A percentile compares a stretch with the other conserved stretches of the same genome.
Evolutionary conservation across 306 rosid genomes (phyloP).

Genomic region (Cucurbita maxima): DNA sequence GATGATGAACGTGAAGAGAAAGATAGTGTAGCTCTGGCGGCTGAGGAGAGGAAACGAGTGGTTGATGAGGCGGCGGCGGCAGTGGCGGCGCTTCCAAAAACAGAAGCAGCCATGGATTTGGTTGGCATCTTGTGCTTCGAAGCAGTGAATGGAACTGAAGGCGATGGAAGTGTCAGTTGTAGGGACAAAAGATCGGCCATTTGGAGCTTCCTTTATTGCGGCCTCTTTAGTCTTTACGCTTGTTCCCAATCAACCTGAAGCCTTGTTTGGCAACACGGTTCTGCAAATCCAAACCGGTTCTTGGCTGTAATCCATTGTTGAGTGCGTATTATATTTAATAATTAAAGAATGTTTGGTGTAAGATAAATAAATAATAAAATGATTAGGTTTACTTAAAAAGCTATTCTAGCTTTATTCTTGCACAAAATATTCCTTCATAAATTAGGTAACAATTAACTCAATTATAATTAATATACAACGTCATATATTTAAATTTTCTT

Average conservation of each 20-base stretch:
- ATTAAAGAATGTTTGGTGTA: no score
- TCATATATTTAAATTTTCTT: no score
- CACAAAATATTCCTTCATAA: no score
- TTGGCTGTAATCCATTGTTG: no score
- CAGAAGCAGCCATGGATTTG: constrained; percentile 22
- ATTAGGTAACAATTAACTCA: no score
- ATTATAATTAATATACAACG: no score
- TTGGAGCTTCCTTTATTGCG: background rate
- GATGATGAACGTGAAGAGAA: constrained; percentile 16
- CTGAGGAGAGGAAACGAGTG: constrained; percentile 35
- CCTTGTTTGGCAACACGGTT: background rate
- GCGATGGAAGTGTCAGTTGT: constrained; percentile 15
- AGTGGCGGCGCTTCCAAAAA: constrained; percentile 20
- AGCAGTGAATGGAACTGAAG: background rate
- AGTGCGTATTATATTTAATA: no score
- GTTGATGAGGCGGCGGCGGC: constrained; percentile 5
- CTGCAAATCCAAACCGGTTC: background rate
- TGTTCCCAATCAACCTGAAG: background rate
- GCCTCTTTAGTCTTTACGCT: background rate
- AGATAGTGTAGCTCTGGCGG: constrained; percentile 29
- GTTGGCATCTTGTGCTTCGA: background rate
- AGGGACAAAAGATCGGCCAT: background rate
- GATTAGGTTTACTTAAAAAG: no score
- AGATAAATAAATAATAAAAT: no score
- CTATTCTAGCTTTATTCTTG: no score